phyloP scores from a whole-genome alignment of 345 rosid species.

The Cardamine chenopodiifolia region DNA sequence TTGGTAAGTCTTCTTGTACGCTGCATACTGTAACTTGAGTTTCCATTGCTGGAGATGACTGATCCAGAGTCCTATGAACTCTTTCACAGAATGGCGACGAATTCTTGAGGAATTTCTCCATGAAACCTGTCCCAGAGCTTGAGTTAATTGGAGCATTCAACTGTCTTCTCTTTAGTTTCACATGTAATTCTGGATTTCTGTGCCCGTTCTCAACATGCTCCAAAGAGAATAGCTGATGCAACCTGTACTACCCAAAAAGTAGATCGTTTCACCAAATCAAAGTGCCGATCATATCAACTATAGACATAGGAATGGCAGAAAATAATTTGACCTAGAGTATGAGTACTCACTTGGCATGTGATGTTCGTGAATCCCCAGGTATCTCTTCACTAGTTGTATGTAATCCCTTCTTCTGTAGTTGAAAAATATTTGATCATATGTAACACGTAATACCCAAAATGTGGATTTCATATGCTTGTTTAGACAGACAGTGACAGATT shows the following conservation, averaged over 20 bases:
- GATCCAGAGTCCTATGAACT: constrained; percentile 18
- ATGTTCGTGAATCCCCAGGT: constrained; percentile 51
- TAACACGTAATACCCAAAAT: constrained; percentile 8
- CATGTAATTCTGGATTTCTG: constrained; percentile 63
- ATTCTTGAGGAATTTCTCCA: constrained; percentile 70
- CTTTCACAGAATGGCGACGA: constrained; percentile 17
- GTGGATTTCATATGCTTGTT: constrained; percentile 9
- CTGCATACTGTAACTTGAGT: constrained; percentile 26
- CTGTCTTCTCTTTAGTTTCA: constrained; percentile 82
- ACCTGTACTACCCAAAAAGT: constrained; percentile 55
- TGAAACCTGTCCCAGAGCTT: constrained; percentile 68
- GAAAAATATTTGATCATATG: constrained; percentile 24
- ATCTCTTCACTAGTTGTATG: constrained; percentile 66
- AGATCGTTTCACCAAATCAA: constrained; percentile 37
- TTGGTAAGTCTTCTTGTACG: constrained; percentile 15
- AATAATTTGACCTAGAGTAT: constrained; percentile 23
- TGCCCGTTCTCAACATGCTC: constrained; percentile 69
- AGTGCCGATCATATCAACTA: constrained; percentile 6
- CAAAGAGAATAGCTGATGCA: constrained; percentile 79
- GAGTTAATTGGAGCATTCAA: constrained; percentile 57
- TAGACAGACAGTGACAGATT: not conserved
- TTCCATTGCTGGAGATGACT: constrained; percentile 17
- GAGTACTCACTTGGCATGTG: constrained; percentile 79
- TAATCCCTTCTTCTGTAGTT: constrained; percentile 70
- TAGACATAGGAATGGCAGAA: constrained; percentile 11